Base-by-base conservation (phyloP, 2,329 filamentous ascomycete genomes). In the Alternaria longipes region DNA sequence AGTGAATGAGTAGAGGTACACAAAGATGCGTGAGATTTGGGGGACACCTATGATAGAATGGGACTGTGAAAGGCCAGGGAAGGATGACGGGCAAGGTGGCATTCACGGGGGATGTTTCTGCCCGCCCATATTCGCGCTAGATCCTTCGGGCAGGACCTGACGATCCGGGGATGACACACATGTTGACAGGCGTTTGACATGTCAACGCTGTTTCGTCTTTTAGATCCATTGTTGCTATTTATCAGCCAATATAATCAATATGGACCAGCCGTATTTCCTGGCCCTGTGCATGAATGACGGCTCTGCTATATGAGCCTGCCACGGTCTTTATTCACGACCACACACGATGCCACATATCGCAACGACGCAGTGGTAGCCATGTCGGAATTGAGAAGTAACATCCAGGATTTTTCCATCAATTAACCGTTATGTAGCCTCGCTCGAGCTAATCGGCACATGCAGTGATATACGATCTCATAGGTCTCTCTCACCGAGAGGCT, bases 271-370 rank as follows among this genome's bases (percentile, higher is more conserved):
- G 5, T 36, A 36, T 14, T 2, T 12, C 0, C 12, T 24, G n/a
- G 7, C 2, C 4, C 42, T 2, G 6, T 5, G 1, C 0, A n/a
- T 0, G 0, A n/a, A 1, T 7, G 32, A n/a, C 5, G 4, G 8
- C 20, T 38, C 0, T 24, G 3, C 14, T 5, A 8, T 26, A 50
- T n/a, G 6, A 49, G 12, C 5, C 30, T 16, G 30, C 32, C 8
- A 50, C 20, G 14, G 9, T 8, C 46, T 20, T 34, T 14, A 5
- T 5, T 14, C 32, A 26, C 20, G 8, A 26, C 32, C 46, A 5
- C 20, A 30, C 28, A 30, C 28, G 5, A 20, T 4, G 22, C 8
- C 22, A 20, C 30, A 2, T 26, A 41, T 11, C 14, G 3, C 2
- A 8, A 28, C 12, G 0, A 12, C 8, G 1, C 22, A 3, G 1